These are phyloP conservation scores for Chaetomium globosum DNA, from an alignment of 2,329 filamentous ascomycete genomes.

Conservation along the genomic window DNA sequence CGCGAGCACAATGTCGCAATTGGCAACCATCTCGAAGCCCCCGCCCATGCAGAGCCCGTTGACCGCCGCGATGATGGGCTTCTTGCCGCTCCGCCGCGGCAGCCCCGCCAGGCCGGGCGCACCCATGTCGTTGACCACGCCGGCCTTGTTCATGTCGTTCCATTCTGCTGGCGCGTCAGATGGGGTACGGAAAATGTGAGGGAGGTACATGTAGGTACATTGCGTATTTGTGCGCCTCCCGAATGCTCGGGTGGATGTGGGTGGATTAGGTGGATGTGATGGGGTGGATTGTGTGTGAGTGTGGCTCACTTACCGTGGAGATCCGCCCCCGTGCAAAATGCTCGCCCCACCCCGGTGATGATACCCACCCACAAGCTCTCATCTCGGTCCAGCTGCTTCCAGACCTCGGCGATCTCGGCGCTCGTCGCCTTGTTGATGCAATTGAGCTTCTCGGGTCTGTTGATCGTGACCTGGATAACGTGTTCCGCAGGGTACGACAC, in stretches of 20 bases:
- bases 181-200: background rate
- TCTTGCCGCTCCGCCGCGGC: conserved; percentile 66
- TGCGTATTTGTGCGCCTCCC: background rate
- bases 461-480: conserved; percentile 50
- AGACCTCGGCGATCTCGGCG: conserved; percentile 49
- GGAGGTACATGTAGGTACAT: no score
- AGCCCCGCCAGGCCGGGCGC: conserved; percentile 63
- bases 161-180: conserved; percentile 49
- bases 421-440: conserved; percentile 53
- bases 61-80: conserved; percentile 76
- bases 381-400: conserved; percentile 59
- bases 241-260: background rate
- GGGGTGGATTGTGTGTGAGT: no score
- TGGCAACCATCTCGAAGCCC: conserved; percentile 72
- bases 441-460: conserved; percentile 59
- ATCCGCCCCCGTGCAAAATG: conserved; percentile 68
- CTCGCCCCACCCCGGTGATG: conserved; percentile 62
- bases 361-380: conserved; percentile 60
- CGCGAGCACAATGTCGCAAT: conserved; percentile 70
- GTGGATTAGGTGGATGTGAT: no score
- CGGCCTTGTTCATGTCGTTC: conserved; percentile 49
- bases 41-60: conserved; percentile 73
- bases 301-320: conserved; percentile 50
- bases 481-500: conserved; percentile 31
- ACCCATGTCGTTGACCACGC: conserved; percentile 41